Evolutionary conservation across 306 rosid species (phyloP).

Genomic region (Cicer chorassanicum): DNA sequence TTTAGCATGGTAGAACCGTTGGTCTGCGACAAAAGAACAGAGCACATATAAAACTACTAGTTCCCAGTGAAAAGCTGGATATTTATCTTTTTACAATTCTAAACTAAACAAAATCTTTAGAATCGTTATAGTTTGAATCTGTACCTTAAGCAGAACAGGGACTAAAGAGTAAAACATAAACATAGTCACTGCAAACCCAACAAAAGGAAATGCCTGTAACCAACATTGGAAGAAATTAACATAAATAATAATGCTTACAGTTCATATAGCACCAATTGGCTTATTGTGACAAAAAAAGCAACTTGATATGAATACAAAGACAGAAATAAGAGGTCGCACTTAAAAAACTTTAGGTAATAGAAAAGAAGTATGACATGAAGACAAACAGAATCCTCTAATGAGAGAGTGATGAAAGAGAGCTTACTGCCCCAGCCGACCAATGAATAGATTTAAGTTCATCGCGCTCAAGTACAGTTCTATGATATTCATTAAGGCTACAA

Average conservation of each 20-base stretch:
- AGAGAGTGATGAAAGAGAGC: constrained; percentile 48
- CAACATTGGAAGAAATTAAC: constrained; percentile 42
- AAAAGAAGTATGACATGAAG: neutral
- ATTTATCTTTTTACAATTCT: neutral
- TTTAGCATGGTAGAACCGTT: constrained; percentile 94
- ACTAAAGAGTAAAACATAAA: constrained; percentile 90
- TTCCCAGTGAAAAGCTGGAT: constrained; percentile 8
- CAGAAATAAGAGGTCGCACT: neutral
- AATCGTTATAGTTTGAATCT: constrained; percentile 37
- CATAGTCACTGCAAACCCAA: constrained; percentile 90
- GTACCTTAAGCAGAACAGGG: constrained; percentile 87
- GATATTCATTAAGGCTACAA: constrained; percentile 62
- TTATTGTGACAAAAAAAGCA: constrained; percentile 12
- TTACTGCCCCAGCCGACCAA: constrained; percentile 92
- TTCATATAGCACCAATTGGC: neutral
- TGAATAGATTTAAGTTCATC: constrained; percentile 77
- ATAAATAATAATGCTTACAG: constrained; percentile 22
- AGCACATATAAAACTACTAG: constrained; percentile 13
- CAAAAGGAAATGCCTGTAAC: constrained; percentile 86
- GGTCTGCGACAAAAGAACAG: constrained; percentile 56
- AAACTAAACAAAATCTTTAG: constrained; percentile 5
- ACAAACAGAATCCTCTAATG: constrained; percentile 2
- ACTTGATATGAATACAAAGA: constrained; percentile 22
- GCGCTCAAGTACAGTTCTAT: constrained; percentile 85
- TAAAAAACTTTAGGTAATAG: neutral